phyloP scores from a whole-genome alignment of 768 basidiomycete species.

The Serendipita indica region DNA sequence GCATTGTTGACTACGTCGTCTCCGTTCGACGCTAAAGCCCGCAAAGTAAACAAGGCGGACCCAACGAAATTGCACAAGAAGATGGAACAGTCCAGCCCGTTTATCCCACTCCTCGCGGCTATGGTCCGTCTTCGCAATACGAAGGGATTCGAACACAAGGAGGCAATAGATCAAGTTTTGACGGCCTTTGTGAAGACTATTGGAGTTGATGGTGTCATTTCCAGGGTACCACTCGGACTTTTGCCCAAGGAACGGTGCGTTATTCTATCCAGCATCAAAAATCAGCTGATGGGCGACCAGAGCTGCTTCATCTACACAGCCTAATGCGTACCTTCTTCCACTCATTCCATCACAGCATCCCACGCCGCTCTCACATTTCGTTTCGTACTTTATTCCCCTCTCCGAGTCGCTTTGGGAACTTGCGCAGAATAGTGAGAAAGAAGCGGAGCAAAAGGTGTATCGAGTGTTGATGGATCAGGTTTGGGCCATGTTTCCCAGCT shows the following conservation, averaged over 20 bases:
- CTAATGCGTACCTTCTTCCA: constrained; percentile 84
- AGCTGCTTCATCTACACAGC: constrained; percentile 32
- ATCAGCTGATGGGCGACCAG: neutral
- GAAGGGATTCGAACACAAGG: constrained; percentile 82
- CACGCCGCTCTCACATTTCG: constrained; percentile 72
- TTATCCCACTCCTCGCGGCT: constrained; percentile 52
- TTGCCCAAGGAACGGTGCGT: constrained; percentile 65
- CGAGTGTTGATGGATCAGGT: constrained; percentile 84
- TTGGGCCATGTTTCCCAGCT: constrained; percentile 84
- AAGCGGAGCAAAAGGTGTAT: constrained; percentile 90
- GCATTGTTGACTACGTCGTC: constrained; percentile 28
- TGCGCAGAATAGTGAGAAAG: constrained; percentile 63
- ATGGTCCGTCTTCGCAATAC: constrained; percentile 60
- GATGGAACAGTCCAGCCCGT: constrained; percentile 22
- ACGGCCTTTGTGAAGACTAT: constrained; percentile 69
- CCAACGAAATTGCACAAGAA: neutral
- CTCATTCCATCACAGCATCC: constrained; percentile 68
- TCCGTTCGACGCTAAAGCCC: neutral
- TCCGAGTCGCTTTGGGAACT: constrained; percentile 87
- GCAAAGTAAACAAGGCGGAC: no score
- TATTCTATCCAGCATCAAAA: neutral
- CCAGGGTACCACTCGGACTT: constrained; percentile 68
- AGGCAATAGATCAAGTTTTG: constrained; percentile 65
- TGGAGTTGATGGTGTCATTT: constrained; percentile 68
- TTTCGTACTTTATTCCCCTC: constrained; percentile 80